phyloP scores from a whole-genome alignment of 2,329 filamentous ascomycete genomes.

The Claviceps pazoutovae region DNA sequence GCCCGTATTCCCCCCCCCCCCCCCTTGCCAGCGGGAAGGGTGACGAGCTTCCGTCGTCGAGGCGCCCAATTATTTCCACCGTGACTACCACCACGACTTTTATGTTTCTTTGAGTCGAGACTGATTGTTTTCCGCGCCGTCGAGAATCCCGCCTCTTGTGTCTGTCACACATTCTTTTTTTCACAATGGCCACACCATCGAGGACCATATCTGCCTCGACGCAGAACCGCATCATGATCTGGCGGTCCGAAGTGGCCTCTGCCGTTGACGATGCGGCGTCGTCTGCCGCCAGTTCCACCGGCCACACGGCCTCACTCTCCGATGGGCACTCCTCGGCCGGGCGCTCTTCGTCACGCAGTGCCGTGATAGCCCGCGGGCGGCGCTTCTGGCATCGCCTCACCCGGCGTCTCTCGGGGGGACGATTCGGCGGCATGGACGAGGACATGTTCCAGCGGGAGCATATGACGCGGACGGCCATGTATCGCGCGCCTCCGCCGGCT shows the following conservation, averaged over 20 bases:
- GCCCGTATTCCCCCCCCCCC: not conserved
- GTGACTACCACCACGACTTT: not conserved
- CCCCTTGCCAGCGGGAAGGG: not conserved
- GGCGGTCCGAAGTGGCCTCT: slow-evolving; percentile 34
- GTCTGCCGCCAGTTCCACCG: slow-evolving; percentile 14
- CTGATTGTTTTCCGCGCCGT: too few species aligned
- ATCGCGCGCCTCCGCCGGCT: slow-evolving; percentile 11
- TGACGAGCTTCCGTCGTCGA: not conserved
- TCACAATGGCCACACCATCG: not conserved
- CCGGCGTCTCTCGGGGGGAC: slow-evolving; percentile 9
- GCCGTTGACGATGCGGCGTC: slow-evolving; percentile 17
- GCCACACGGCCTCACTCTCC: slow-evolving; percentile 4
- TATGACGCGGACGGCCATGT: slow-evolving; percentile 22
- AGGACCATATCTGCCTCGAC: slow-evolving; percentile 5
- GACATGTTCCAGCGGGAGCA: slow-evolving; percentile 6
- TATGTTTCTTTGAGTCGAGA: not conserved
- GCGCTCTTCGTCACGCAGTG: not conserved
- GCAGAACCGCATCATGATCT: slow-evolving; percentile 29
- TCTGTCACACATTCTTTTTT: not conserved
- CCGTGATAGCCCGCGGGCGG: slow-evolving; percentile 9
- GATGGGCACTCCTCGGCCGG: slow-evolving; percentile 8
- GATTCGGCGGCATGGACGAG: slow-evolving; percentile 6
- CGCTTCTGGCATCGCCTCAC: slow-evolving; percentile 12
- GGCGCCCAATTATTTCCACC: too few species aligned
- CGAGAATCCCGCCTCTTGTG: not conserved